Conservation (phyloP, 495 filamentous ascomycete genomes). For the Hypoxylon subgilvum region DNA sequence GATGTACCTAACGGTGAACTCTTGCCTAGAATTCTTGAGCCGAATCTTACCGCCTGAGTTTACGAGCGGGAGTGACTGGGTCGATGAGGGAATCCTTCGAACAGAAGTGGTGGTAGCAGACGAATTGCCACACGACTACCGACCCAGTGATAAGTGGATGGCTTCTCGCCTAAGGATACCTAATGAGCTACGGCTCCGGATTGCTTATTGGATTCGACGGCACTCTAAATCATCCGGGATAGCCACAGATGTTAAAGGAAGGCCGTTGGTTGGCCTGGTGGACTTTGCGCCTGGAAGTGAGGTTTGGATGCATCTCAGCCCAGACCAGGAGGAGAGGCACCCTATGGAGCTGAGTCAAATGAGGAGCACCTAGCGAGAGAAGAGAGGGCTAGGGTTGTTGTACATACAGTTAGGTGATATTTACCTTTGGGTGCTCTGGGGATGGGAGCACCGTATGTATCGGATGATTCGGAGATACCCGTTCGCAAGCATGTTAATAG, state of each 20-base stretch:
- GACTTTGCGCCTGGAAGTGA: conserved; percentile 50
- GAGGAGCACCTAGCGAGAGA: background rate
- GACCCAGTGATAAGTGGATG: conserved; percentile 54
- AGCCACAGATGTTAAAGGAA: conserved; percentile 22
- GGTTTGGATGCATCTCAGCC: conserved; percentile 58
- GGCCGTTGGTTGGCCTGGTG: conserved; percentile 36
- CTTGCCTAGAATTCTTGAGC: conserved; percentile 59
- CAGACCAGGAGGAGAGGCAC: conserved; percentile 38
- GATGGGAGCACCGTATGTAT: background rate
- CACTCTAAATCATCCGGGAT: conserved; percentile 13
- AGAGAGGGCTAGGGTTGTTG: background rate
- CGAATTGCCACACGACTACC: conserved; percentile 49
- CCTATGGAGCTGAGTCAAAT: conserved; percentile 4
- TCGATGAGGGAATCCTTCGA: conserved; percentile 51
- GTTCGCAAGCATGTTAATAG: conserved; percentile 8
- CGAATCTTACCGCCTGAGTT: conserved; percentile 48
- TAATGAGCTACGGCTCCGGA: conserved; percentile 52
- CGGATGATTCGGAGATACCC: conserved; percentile 20
- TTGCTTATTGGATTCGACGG: conserved; percentile 42
- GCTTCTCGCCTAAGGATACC: conserved; percentile 55
- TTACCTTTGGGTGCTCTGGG: conserved; percentile 4
- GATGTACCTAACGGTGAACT: conserved; percentile 62
- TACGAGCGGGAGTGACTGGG: conserved; percentile 45
- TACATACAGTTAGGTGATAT: conserved; percentile 2
- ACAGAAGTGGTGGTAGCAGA: conserved; percentile 32